Conservation (phyloP, 192 early-diverging fungal genomes). For the Glomus cerebriforme region DNA sequence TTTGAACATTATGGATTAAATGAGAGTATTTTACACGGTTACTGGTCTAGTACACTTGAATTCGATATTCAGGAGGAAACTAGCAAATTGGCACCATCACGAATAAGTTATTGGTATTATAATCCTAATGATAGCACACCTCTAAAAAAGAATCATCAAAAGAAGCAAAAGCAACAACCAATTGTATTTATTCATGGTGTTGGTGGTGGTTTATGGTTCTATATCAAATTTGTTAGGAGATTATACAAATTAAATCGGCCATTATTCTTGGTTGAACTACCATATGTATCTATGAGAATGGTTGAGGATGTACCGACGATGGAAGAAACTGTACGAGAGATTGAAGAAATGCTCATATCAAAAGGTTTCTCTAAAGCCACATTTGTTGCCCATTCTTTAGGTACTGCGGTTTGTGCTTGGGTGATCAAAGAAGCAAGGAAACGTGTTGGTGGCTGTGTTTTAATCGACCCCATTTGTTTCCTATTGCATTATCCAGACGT, state of each 20-base stretch:
- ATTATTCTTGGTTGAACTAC: conserved; percentile 57
- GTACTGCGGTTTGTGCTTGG: conserved; percentile 62
- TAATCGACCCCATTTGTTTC: conserved; percentile 72
- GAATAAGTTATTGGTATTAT: conserved; percentile 49
- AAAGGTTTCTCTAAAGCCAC: conserved; percentile 57
- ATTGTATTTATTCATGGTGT: conserved; percentile 74
- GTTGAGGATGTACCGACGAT: conserved; percentile 56
- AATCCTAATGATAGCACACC: not conserved
- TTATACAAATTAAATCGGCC: conserved; percentile 49
- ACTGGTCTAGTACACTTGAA: conserved; percentile 31
- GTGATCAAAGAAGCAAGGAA: conserved; percentile 55
- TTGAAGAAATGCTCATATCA: conserved; percentile 54
- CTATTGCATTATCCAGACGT: conserved; percentile 61
- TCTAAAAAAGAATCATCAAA: conserved; percentile 26
- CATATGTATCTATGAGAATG: conserved; percentile 68
- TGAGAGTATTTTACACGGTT: conserved; percentile 4
- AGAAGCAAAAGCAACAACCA: conserved; percentile 47
- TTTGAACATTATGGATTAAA: conserved; percentile 10
- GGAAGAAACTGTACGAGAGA: conserved; percentile 54
- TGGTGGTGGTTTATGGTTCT: conserved; percentile 63
- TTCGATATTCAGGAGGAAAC: conserved; percentile 7
- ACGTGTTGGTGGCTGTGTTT: conserved; percentile 51
- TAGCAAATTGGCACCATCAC: not conserved
- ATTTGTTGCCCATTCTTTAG: conserved; percentile 69
- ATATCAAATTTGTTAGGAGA: conserved; percentile 52